Evolutionary conservation across 305 asterid species (phyloP), one percentile per base, ranked within the genome.

Genomic region (Rubia peregrina): DNA sequence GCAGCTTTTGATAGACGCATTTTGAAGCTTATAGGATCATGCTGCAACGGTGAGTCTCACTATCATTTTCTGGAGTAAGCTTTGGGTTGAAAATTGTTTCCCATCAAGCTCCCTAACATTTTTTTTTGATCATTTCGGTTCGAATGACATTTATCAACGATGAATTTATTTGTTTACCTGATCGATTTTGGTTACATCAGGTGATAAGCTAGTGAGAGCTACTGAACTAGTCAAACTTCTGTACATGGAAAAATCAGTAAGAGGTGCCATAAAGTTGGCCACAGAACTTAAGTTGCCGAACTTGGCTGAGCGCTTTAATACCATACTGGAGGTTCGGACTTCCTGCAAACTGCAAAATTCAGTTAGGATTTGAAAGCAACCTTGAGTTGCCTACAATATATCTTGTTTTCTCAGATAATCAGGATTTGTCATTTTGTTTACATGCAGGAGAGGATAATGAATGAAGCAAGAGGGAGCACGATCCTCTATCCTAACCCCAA

Each of bases 201-300:
- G 97, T 61, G 98, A 95, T 85, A 95, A 91, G 83, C 96, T 84
- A 49, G 87, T 83, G 81, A 85, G 97, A 85, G 99, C 99, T 68
- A 88, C 92, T 21, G 99, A 95, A 80, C 91, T 91, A 0, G 95
- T 86, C 59, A 90, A 95, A 76, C 97, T 91, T 75, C 87, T 95
- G 70, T 82, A 96, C 53, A 82, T 90, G 68, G 96, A 87, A 79
- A 95, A 91, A 76, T 90, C 97, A 21, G 87, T 88, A 9, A 86
- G 84, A 83, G 97, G 92, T 64, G 99, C 99, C 60, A 92, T 91
- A 76, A 95, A 95, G 86, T 90, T 95, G 65, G 99, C 84, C n/a
- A 95, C 99, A 60, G 92, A 89, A 26, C 72, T 95, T 79, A 95
- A 95, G 83, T 95, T 86, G 62, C 96, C 99, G 63, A 95, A 83